These are phyloP conservation scores for Sungouiozyma intestinalis DNA, from an alignment of 805 yeast species.

Conservation along the genomic window DNA sequence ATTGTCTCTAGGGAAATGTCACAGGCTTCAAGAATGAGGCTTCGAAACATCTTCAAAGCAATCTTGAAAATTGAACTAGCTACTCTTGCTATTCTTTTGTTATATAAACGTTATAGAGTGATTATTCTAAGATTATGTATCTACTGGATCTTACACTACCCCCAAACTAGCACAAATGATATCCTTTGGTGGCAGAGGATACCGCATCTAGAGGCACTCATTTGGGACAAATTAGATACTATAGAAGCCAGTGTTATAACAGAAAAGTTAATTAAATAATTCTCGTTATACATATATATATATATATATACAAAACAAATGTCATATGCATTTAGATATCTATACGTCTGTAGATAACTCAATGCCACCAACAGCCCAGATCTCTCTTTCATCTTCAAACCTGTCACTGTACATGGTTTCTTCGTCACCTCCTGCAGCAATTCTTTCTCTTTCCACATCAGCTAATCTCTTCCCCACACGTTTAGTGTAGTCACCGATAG, in stretches of 20 bases:
- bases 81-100: neutral
- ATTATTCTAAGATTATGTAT: too few species aligned
- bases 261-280: neutral
- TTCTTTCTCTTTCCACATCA: conserved; percentile 73
- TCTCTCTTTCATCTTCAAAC: conserved; percentile 75
- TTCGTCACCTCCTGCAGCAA: conserved; percentile 82
- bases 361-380: conserved; percentile 79
- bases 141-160: conserved; percentile 13
- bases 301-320: neutral
- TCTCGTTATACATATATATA: neutral
- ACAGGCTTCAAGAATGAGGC: neutral
- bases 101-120: neutral
- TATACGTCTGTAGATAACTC: conserved; percentile 31
- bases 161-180: conserved; percentile 10
- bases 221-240: conserved; percentile 20
- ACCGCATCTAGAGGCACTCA: conserved; percentile 12
- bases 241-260: conserved; percentile 1
- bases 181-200: conserved; percentile 24
- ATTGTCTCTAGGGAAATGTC: too few species aligned
- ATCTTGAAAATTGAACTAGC: neutral
- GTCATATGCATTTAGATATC: neutral
- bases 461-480: conserved; percentile 88
- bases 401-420: conserved; percentile 78
- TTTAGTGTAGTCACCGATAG: conserved; percentile 78
- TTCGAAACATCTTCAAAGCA: neutral